Percentiles rank a stretch among this genome's conserved stretches.
Conservation (phyloP, 2,329 filamentous ascomycete species). For the Diplodia seriata region DNA sequence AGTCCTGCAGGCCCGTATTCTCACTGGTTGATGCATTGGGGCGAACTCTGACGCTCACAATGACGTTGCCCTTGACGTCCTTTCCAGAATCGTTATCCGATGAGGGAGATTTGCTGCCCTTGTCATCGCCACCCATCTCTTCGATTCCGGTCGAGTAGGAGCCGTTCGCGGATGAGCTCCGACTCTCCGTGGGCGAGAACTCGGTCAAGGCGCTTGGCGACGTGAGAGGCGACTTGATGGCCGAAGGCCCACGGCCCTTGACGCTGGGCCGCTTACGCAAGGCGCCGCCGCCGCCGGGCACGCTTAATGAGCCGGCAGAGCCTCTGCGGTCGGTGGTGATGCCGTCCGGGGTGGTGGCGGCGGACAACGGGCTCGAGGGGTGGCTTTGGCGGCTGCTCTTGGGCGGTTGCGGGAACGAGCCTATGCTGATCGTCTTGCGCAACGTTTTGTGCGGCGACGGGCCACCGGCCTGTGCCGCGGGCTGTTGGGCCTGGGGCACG, state of each 20-base stretch:
- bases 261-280: conserved; percentile 45
- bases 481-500: conserved; percentile 36
- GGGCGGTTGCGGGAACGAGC: conserved; percentile 90
- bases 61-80: conserved; percentile 90
- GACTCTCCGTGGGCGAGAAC: conserved; percentile 74
- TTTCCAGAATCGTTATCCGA: conserved; percentile 45
- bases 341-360: conserved; percentile 54
- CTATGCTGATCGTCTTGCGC: conserved; percentile 90
- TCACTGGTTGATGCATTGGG: conserved; percentile 75
- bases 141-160: conserved; percentile 69
- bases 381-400: conserved; percentile 60
- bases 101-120: conserved; percentile 6
- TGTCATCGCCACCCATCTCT: conserved; percentile 22
- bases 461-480: conserved; percentile 32
- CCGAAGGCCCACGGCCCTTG: conserved; percentile 42
- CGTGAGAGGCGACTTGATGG: conserved; percentile 52
- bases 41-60: conserved; percentile 92
- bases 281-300: conserved; percentile 40
- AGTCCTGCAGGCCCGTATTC: conserved; percentile 77
- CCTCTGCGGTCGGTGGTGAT: conserved; percentile 45
- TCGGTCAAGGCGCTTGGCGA: conserved; percentile 77
- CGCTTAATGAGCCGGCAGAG: conserved; percentile 40
- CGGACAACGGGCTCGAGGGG: conserved; percentile 61
- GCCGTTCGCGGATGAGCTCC: conserved; percentile 89
- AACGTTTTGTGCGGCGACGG: conserved; percentile 67